Conservation (phyloP, 345 rosid species). For the Melaleuca alternifolia region DNA sequence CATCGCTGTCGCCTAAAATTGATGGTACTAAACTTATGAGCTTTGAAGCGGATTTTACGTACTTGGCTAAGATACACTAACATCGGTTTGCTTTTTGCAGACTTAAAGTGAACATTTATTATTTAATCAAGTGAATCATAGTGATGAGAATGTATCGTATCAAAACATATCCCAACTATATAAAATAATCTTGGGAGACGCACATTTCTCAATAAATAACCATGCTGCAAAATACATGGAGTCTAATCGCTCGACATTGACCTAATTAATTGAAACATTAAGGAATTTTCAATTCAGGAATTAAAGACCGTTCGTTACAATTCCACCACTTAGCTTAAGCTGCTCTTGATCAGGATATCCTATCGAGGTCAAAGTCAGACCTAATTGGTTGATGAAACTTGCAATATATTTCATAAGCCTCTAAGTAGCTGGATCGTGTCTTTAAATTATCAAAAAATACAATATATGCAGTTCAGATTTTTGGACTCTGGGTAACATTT, state of each 20-base stretch:
- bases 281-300: not conserved
- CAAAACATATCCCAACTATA: not conserved
- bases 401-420: not conserved
- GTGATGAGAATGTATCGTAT: not conserved
- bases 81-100: not conserved
- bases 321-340: not conserved
- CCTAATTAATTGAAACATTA: not conserved
- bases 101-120: not conserved
- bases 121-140: not conserved
- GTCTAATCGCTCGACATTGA: not conserved
- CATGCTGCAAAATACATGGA: not conserved
- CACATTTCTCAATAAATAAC: not conserved
- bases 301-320: not conserved
- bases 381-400: not conserved
- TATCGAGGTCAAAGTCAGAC: not conserved
- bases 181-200: not conserved
- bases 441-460: not conserved
- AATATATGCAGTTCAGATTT: not conserved
- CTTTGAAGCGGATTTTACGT: not conserved
- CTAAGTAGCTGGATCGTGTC: not conserved
- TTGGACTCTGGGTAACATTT: not conserved
- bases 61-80: not conserved
- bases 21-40: not conserved
- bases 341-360: not conserved
- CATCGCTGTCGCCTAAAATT: not conserved